phyloP scores from a whole-genome alignment of 2,329 filamentous ascomycete species.

The Pseudonectria foliicola region DNA sequence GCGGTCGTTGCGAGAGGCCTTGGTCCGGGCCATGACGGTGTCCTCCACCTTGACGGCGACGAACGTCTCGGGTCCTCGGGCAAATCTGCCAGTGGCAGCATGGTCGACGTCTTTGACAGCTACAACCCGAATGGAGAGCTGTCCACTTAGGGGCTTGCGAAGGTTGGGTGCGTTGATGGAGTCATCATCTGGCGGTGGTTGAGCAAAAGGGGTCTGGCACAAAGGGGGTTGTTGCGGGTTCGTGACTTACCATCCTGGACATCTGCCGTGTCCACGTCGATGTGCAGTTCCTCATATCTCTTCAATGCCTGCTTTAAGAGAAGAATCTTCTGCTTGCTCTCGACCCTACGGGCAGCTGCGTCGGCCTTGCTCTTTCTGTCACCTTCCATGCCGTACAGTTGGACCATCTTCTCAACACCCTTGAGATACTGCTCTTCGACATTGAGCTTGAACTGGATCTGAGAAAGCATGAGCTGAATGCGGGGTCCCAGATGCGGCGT shows the following conservation, averaged over 20 bases:
- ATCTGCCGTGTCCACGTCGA: conserved; percentile 79
- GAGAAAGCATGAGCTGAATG: conserved; percentile 97
- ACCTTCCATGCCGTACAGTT: conserved; percentile 93
- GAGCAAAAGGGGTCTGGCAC: conserved; percentile 8
- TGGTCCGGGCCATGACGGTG: conserved; percentile 80
- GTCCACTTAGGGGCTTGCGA: conserved; percentile 90
- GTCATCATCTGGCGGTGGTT: conserved; percentile 68
- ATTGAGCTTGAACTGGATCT: conserved; percentile 97
- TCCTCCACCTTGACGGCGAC: conserved; percentile 97
- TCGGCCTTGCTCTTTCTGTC: conserved; percentile 93
- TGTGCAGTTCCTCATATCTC: conserved; percentile 93
- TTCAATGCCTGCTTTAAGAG: conserved; percentile 92
- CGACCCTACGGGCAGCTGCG: conserved; percentile 79
- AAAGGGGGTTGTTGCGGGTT: conserved; percentile 1
- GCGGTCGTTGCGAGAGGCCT: conserved; percentile 73
- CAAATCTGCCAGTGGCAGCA: conserved; percentile 74
- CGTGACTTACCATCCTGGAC: conserved; percentile 64
- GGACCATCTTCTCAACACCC: conserved; percentile 98
- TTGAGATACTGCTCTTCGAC: conserved; percentile 99
- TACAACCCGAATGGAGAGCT: conserved; percentile 77
- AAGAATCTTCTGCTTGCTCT: conserved; percentile 97
- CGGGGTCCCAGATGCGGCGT: conserved; percentile 90
- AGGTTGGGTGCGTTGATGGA: conserved; percentile 93
- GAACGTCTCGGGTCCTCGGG: conserved; percentile 87
- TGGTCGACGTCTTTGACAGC: conserved; percentile 94